Base-by-base conservation (phyloP, 2,329 filamentous ascomycete species). In the Alternaria gansuensis region DNA sequence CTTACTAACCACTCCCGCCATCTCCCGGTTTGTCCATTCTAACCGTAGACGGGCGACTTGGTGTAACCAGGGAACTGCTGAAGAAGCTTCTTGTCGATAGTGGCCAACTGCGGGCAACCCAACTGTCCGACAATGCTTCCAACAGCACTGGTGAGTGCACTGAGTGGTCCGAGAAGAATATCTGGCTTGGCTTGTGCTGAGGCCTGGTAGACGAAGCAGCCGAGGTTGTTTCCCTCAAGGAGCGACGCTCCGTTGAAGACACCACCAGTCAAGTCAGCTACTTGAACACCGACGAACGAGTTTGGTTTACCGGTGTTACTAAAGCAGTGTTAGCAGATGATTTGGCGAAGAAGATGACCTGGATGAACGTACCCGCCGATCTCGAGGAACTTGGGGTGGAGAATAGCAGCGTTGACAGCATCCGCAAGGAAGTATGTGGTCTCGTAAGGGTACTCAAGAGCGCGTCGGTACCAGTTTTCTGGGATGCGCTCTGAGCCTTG, bases 111-210 rank as follows among this genome's bases (percentile, higher is more conserved):
- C 2, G 68, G 68, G 43, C 68, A 70, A 7, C 60, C 45, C 17
- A 70, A 44, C 7, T 33, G 8, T 14, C 63, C 65, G 31, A 69
- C 61, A 5, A 68, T 29, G 2, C 41, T 55, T 5, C 64, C 62
- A 6, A 70, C 54, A 10, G 61, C 58, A 45, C 54, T 41, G 3
- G 65, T 68, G 11, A 70, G 60, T 34, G 54, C 36, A 11, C 36
- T 51, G 3, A 70, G 57, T 1, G 56, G 41, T 28, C 66, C 63
- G 4, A 68, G 60, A 14, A 68, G 46, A 11, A 65, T 60, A 9
- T 70, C 68, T 6, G 68, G 63, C 57, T 69, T 69, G 3, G 65
- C 68, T 34, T 68, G 65, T 1, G 68, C 59, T 8, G 68, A 61
- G 1, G 65, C 23, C 33, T 68, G 65, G 24, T 68, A 51, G n/a